phyloP scores from a whole-genome alignment of 2,329 filamentous ascomycete species.

The Hypocrella siamensis region DNA sequence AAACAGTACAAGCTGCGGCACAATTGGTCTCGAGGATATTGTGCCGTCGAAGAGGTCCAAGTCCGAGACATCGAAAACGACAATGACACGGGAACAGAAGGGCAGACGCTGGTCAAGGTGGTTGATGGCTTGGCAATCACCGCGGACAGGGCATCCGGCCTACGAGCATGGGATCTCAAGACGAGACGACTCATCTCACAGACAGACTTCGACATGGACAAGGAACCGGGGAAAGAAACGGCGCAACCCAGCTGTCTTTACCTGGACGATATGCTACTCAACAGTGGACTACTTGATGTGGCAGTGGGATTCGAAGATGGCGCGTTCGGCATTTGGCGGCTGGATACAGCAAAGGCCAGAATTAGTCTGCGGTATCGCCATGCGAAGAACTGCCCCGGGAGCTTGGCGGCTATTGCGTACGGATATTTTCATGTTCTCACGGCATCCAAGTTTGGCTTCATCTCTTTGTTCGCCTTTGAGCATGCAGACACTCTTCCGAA shows the following conservation, averaged over 20 bases:
- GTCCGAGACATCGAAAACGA: slow-evolving; percentile 25
- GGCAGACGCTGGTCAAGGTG: slow-evolving; percentile 57
- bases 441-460: slow-evolving; percentile 55
- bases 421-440: slow-evolving; percentile 64
- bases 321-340: slow-evolving; percentile 51
- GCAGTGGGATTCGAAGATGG: slow-evolving; percentile 59
- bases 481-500: slow-evolving; percentile 1
- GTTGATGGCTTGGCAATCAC: slow-evolving; percentile 65
- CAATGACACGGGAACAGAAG: slow-evolving; percentile 14
- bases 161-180: slow-evolving; percentile 66
- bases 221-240: slow-evolving; percentile 5
- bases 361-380: slow-evolving; percentile 42
- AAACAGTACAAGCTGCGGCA: slow-evolving; percentile 73
- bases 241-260: slow-evolving; percentile 45
- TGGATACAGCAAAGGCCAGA: slow-evolving; percentile 27
- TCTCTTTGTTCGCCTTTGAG: slow-evolving; percentile 62
- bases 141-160: slow-evolving; percentile 50
- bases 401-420: slow-evolving; percentile 55
- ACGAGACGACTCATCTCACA: slow-evolving; percentile 44
- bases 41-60: slow-evolving; percentile 63
- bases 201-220: slow-evolving; percentile 15
- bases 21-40: slow-evolving; percentile 79
- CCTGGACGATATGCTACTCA: slow-evolving; percentile 37
- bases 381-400: slow-evolving; percentile 44
- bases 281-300: slow-evolving; percentile 36